Base-by-base conservation (phyloP, 257 asterid genomes). In the Leptodermis oblonga region DNA sequence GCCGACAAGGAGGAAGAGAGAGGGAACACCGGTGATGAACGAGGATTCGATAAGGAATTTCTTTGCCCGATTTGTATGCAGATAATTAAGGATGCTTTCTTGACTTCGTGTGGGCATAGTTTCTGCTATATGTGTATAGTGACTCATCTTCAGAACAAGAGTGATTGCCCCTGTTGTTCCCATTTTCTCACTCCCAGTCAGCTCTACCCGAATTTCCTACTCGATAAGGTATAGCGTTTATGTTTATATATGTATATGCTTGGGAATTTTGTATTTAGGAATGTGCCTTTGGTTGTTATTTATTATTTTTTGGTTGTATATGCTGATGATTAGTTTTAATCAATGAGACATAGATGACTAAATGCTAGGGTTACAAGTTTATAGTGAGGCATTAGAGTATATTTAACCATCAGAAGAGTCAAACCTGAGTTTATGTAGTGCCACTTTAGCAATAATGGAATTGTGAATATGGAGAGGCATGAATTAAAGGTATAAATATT, bases 111-210 rank as follows among this genome's bases (percentile, higher is more conserved):
- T 63, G 96, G 96, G 1, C 96, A 89, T 65, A 89, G 95, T 77
- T 89, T 89, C 80, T 89, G 96, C 82, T 89, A 89, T 73, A 87
- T 89, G 95, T 89, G 95, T 78, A 89, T 89, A 54, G 76, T 87
- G 43, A 89, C 96, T 81, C 96, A 89, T 70, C 95, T 89, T 22
- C 87, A 84, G 15, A 84, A 87, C 82, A 89, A 87, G 86, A 87
- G 85, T 79, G 89, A 87, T 49, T 89, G 96, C 69, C 96, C 96
- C 22, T 87, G 96, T 60, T 89, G 96, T 71, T 70, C 88, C 39
- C 82, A 81, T 28, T 85, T 58, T 61, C 90, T 89, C 70, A 87
- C 96, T 56, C 72, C 92, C 34, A 77, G 75, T 46, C 90, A 87
- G 71, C 95, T 89, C 77, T 89, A 71, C 86, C 96, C 96, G 37